A percentile compares a stretch with the other conserved stretches of the same genome.
phyloP scores from a whole-genome alignment of 2,329 filamentous ascomycete species.

The Periconia macrospinosa region DNA sequence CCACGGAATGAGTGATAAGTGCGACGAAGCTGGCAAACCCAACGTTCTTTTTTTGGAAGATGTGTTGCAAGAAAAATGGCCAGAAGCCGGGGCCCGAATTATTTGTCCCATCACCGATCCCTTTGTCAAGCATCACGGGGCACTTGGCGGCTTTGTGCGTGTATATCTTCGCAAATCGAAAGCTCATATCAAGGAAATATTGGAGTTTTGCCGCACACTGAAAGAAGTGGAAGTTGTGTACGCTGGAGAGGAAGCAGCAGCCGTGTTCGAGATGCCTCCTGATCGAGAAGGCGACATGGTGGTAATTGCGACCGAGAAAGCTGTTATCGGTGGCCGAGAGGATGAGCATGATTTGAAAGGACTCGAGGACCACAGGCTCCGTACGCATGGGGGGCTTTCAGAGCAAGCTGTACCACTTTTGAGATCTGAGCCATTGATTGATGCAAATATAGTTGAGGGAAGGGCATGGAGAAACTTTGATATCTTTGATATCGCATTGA shows the following conservation, averaged over 20 bases:
- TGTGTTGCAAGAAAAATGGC: slow-evolving; percentile 36
- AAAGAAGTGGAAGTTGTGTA: slow-evolving; percentile 40
- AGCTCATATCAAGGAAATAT: slow-evolving; percentile 27
- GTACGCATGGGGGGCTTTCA: slow-evolving; percentile 47
- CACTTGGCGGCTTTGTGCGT: slow-evolving; percentile 47
- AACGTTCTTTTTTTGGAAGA: slow-evolving; percentile 48
- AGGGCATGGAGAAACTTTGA: slow-evolving; percentile 45
- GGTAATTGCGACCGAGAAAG: slow-evolving; percentile 40
- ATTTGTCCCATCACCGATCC: slow-evolving; percentile 51
- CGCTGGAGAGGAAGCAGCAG: slow-evolving; percentile 35
- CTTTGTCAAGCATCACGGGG: slow-evolving; percentile 49
- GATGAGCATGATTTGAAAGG: slow-evolving; percentile 41
- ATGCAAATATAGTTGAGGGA: slow-evolving; percentile 3
- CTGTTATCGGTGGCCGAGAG: slow-evolving; percentile 42
- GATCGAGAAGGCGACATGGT: slow-evolving; percentile 48
- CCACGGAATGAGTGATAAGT: slow-evolving; percentile 50
- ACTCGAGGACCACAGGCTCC: slow-evolving; percentile 38
- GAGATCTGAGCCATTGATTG: slow-evolving; percentile 25
- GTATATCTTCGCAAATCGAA: slow-evolving; percentile 36
- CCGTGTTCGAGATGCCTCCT: slow-evolving; percentile 41
- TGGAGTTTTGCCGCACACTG: slow-evolving; percentile 29
- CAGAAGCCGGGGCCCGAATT: slow-evolving; percentile 35
- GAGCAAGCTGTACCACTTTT: slow-evolving; percentile 45
- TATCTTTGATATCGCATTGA: slow-evolving; percentile 44
- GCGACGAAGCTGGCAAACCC: slow-evolving; percentile 28